Percentiles rank a stretch among this genome's conserved stretches.
Conservation (phyloP, 352 stramenopile species). For the Phytopythium delawarense region DNA sequence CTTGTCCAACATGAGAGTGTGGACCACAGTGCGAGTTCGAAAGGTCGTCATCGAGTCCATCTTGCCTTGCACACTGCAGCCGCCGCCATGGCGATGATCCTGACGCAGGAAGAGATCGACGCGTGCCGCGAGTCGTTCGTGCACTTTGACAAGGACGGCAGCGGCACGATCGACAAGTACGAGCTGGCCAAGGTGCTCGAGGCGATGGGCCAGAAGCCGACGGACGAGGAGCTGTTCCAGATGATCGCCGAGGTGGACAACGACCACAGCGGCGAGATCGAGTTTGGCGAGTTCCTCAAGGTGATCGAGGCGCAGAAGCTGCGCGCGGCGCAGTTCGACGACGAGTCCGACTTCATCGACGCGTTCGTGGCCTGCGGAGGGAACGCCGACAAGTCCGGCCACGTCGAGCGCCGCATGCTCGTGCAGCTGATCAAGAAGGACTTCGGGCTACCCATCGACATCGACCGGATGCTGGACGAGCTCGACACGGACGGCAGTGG, state of each 20-base stretch:
- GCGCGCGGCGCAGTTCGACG: conserved; percentile 90
- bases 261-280: conserved; percentile 94
- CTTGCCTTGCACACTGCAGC: not conserved
- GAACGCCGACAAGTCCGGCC: conserved; percentile 86
- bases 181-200: conserved; percentile 94
- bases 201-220: conserved; percentile 96
- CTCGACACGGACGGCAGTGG: conserved; percentile 93
- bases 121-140: conserved; percentile 95
- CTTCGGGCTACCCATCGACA: conserved; percentile 95
- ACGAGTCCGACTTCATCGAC: conserved; percentile 97
- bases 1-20: not conserved
- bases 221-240: conserved; percentile 97
- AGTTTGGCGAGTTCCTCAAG: conserved; percentile 97
- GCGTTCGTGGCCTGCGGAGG: conserved; percentile 95
- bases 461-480: conserved; percentile 95
- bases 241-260: conserved; percentile 95
- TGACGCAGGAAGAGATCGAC: conserved; percentile 96
- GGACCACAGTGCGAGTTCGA: not conserved
- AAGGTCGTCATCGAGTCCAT: not conserved
- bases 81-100: conserved; percentile 61
- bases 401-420: conserved; percentile 87
- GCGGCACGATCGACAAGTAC: conserved; percentile 94
- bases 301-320: conserved; percentile 98
- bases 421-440: conserved; percentile 96
- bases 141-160: conserved; percentile 96